Percentiles rank a stretch among this genome's conserved stretches.
Conservation (phyloP, 352 stramenopile genomes). For the Blastocystis hominis region DNA sequence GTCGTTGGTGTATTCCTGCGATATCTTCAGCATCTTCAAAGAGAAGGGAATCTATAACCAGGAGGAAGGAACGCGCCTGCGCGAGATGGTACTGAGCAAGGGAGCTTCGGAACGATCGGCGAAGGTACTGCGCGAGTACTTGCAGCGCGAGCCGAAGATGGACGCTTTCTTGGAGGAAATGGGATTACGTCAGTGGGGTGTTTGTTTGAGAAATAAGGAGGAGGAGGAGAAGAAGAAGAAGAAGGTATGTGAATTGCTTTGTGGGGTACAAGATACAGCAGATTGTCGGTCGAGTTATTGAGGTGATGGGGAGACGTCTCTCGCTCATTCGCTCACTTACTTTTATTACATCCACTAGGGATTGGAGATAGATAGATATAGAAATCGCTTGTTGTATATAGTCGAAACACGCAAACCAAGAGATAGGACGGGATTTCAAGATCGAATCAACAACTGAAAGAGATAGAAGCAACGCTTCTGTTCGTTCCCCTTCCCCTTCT, state of each 20-base stretch:
- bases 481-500: too few species aligned
- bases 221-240: too few species aligned
- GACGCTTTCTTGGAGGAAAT: constrained; percentile 72
- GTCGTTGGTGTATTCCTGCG: constrained; percentile 36
- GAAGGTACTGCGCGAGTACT: constrained; percentile 69
- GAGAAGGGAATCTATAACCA: constrained; percentile 45
- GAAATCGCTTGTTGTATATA: too few species aligned
- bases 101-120: constrained; percentile 69
- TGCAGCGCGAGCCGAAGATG: constrained; percentile 69
- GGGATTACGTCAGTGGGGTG: constrained; percentile 61
- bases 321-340: constrained; percentile 91
- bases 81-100: constrained; percentile 69
- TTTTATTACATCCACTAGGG: constrained; percentile 88
- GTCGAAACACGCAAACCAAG: too few species aligned
- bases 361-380: too few species aligned
- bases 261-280: constrained; percentile 97
- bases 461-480: too few species aligned
- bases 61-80: background rate
- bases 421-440: too few species aligned
- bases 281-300: constrained; percentile 88
- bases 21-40: constrained; percentile 57
- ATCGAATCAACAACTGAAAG: too few species aligned
- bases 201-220: constrained; percentile 11
- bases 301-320: constrained; percentile 99
- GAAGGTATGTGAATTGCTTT: constrained; percentile 64